Evolutionary conservation across 2,329 filamentous ascomycete genomes (phyloP).

Genomic region (Macrophomina tecta): DNA sequence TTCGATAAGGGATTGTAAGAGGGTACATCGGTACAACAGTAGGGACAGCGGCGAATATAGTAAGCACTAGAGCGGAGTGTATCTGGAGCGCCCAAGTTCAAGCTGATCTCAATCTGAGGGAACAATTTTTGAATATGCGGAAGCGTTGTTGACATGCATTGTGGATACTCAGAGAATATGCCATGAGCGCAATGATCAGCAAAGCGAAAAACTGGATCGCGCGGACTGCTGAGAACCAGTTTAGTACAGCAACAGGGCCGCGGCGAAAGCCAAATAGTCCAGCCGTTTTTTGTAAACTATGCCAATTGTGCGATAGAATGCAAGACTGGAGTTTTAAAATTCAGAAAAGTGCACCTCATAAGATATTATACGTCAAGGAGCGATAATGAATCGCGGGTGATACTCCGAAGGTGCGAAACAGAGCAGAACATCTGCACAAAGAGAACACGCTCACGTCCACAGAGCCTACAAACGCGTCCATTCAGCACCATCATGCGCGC

Average conservation of each 20-base stretch:
- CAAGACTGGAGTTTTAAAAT: no score
- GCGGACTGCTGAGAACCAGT: slow-evolving; percentile 37
- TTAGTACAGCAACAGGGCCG: slow-evolving; percentile 30
- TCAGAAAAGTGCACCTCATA: no score
- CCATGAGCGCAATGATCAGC: slow-evolving; percentile 36
- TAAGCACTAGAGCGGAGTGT: slow-evolving; percentile 33
- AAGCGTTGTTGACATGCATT: slow-evolving; percentile 27
- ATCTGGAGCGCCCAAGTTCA: slow-evolving; percentile 25
- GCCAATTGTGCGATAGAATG: background rate
- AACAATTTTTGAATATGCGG: background rate
- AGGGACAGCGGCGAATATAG: slow-evolving; percentile 32
- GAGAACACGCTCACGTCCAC: slow-evolving; percentile 5
- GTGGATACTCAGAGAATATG: slow-evolving; percentile 30
- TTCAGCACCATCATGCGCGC: background rate
- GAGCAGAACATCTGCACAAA: background rate
- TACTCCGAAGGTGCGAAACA: background rate
- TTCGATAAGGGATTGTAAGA: slow-evolving; percentile 12
- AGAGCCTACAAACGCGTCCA: slow-evolving; percentile 8
- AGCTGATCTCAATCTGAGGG: no score
- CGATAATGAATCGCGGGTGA: background rate
- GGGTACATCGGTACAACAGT: slow-evolving; percentile 34
- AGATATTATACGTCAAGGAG: background rate
- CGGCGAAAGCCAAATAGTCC: background rate
- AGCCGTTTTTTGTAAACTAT: background rate
- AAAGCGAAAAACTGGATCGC: slow-evolving; percentile 39